Base-by-base conservation (phyloP, 805 yeast species). In the Spathaspora girioi region DNA sequence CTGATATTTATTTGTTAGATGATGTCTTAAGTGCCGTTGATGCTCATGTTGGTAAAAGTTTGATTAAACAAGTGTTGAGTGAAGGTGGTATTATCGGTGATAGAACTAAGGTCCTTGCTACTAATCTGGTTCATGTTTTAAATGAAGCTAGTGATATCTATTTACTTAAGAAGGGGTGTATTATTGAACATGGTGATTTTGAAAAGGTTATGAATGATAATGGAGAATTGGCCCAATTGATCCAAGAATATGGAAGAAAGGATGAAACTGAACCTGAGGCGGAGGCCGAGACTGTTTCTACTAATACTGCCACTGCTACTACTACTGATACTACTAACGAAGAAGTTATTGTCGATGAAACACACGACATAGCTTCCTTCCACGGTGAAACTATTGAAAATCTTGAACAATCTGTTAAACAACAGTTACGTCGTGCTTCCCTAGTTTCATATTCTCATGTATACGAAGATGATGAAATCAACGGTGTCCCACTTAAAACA, bases 141-240 rank as follows among this genome's bases (percentile, higher is more conserved):
- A 69, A 68, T 38, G 58, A 64, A 48, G 73, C 76, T 14, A 59
- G 64, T 49, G 62, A 64, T 45, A 71, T 70, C 43, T 65, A 62
- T 45, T 61, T 70, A 50, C 59, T 73, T 50, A 60, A 58, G 38
- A 55, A 50, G 19, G 70, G 71, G 6, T 53, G 59, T 17, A 65
- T 72, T 19, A 51, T 58, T n/a, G 77, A 73, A 53, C 54, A 62
- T n/a, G 74, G 89, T 11, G 70, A 75, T 7, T 86, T 78, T 61
- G 62, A 69, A 7, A 77, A 78, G 46, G 75, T 82, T 15, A 63
- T 79, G 75, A 71, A 54, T 1, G 45, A 43, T n/a, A 64, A 63
- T 12, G 68, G 76, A 1, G 69, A 66, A 9, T 66, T 79, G 31
- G 65, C 66, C 3, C 54, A 56, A 14, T 60, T 71, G 53, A 65